A percentile compares a stretch with the other conserved stretches of the same genome.
Evolutionary conservation across 2,329 filamentous ascomycete species (phyloP).

Genomic region (Aureobasidium mangrovei): DNA sequence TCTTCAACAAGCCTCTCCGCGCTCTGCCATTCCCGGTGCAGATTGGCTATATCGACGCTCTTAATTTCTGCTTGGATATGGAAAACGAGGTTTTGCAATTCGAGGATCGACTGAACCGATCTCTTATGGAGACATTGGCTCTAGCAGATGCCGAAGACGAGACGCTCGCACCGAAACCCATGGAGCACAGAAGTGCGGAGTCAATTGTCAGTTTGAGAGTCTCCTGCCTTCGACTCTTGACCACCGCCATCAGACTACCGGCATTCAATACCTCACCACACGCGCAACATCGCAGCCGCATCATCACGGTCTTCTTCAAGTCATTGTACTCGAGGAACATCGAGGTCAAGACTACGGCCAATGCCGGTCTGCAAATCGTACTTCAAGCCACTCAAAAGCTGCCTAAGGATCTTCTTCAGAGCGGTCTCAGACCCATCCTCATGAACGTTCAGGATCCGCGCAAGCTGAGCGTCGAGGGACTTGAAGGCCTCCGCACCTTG

Average conservation of each 20-base stretch:
- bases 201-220: constrained; percentile 86
- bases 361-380: constrained; percentile 79
- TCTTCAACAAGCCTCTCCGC: constrained; percentile 89
- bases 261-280: constrained; percentile 74
- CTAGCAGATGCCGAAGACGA: constrained; percentile 93
- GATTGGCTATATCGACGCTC: constrained; percentile 96
- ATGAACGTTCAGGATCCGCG: constrained; percentile 93
- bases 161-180: constrained; percentile 80
- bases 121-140: constrained; percentile 88
- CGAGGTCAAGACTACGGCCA: constrained; percentile 87
- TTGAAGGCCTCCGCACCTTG: constrained; percentile 84
- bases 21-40: constrained; percentile 90
- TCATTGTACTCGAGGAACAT: constrained; percentile 88
- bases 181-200: constrained; percentile 91
- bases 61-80: constrained; percentile 87
- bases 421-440: constrained; percentile 86
- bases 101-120: constrained; percentile 79
- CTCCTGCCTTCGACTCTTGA: constrained; percentile 85
- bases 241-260: constrained; percentile 85
- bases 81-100: constrained; percentile 85
- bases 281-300: constrained; percentile 48
- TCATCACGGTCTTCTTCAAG: constrained; percentile 96
- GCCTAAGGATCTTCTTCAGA: constrained; percentile 90
- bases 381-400: constrained; percentile 82
- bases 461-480: constrained; percentile 74